These are phyloP conservation scores for Clitocybe nebularis DNA, from an alignment of 1,284 basidiomycete genomes.

Conservation along the genomic window DNA sequence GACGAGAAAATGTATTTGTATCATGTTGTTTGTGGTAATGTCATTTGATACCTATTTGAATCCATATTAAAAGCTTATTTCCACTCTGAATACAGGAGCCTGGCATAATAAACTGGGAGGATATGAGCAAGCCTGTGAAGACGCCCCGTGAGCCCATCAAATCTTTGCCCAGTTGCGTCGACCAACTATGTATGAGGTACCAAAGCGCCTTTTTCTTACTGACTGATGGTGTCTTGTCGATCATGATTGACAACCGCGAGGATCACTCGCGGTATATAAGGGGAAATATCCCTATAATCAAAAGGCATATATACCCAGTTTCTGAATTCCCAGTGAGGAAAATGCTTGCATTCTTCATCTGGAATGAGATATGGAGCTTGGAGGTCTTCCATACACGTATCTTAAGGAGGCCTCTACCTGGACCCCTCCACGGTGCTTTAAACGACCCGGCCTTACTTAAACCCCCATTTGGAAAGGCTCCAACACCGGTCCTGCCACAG, in stretches of 20 bases:
- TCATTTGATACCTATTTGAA: background rate
- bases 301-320: background rate
- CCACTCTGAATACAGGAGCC: too few relatives aligned
- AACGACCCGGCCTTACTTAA: too few relatives aligned
- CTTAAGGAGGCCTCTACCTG: too few relatives aligned
- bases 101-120: background rate
- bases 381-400: too few relatives aligned
- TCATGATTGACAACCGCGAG: background rate
- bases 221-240: background rate
- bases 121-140: background rate
- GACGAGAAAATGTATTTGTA: background rate
- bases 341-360: background rate
- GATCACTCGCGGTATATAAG: background rate
- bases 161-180: background rate
- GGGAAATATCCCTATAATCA: background rate
- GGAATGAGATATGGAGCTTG: background rate
- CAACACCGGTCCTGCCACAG: too few relatives aligned
- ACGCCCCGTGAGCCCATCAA: background rate
- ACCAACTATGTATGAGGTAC: background rate
- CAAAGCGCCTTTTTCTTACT: background rate
- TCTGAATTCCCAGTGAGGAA: background rate
- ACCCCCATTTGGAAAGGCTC: too few relatives aligned
- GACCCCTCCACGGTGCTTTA: too few relatives aligned
- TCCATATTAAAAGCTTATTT: background rate
- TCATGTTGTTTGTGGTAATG: background rate